Evolutionary conservation across 2,329 filamentous ascomycete species (phyloP), one percentile per base, ranked within the genome.

Genomic region (Botrytis squamosa): DNA sequence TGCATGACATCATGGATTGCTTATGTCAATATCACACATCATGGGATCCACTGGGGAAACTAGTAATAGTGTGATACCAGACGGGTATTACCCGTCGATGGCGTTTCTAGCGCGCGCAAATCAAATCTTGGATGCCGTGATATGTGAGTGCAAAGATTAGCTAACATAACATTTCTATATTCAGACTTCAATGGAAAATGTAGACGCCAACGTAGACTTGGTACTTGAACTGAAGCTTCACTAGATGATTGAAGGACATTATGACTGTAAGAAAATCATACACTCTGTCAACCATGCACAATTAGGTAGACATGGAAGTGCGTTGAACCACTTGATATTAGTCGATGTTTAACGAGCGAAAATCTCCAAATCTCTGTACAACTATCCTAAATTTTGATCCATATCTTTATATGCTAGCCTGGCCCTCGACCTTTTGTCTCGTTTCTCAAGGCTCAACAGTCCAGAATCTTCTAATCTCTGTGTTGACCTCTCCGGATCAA

Each of bases 1-100:
- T 42, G 5, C n/a, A 29, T 68, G 65, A 68, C 22, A 42, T 68
- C 65, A 68, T 52, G 25, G 5, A 52, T 68, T n/a, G 25, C 65
- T 40, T 29, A 42, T 42, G 38, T 29, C 38, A 29, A 7, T 22
- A 29, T 8, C 49, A 14, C 22, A 29, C 14, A 40, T 4, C 33
- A 67, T 22, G 12, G 18, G 44, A 49, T 9, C 18, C 33, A 20
- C 14, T n/a, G 25, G 46, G 22, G 25, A 40, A 40, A 14, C 25
- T 55, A 65, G 20, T 3, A 49, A 29, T 65, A 40, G 25, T 29
- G 36, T 67, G 22, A n/a, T 20, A n/a, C 29, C 3, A 67, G 29
- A 36, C 9, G 25, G 29, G 33, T 20, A 55, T 36, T 67, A 40
- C 25, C 16, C 29, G 9, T 29, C 14, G 22, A 55, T 38, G 46